Evolutionary conservation across 2,329 filamentous ascomycete species (phyloP).

Genomic region (Xylariaceae sp.): DNA sequence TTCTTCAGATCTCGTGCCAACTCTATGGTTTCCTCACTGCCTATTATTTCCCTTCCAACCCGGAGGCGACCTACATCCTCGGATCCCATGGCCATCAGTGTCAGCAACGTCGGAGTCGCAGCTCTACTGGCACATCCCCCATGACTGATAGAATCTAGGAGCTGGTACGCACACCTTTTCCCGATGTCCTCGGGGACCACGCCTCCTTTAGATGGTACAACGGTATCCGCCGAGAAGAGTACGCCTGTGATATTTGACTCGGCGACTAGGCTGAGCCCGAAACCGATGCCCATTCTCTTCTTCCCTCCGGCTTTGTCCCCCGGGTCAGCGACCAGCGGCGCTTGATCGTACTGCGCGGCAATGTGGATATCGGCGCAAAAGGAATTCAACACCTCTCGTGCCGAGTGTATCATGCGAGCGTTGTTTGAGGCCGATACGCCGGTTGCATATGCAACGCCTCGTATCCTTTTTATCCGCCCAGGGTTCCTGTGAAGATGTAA

Average conservation of each 20-base stretch:
- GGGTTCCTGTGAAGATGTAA: slow-evolving; percentile 77
- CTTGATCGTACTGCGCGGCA: slow-evolving; percentile 69
- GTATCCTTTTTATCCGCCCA: slow-evolving; percentile 78
- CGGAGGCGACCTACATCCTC: slow-evolving; percentile 89
- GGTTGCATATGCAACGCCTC: slow-evolving; percentile 89
- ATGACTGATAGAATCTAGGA: slow-evolving; percentile 74
- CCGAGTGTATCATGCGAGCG: slow-evolving; percentile 87
- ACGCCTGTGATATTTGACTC: slow-evolving; percentile 79
- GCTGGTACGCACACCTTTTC: slow-evolving; percentile 77
- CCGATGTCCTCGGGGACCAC: slow-evolving; percentile 87
- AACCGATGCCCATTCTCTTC: slow-evolving; percentile 76
- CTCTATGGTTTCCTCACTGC: slow-evolving; percentile 70
- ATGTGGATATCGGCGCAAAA: slow-evolving; percentile 87
- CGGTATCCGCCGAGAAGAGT: slow-evolving; percentile 81
- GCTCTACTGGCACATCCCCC: slow-evolving; percentile 75
- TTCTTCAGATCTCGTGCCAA: slow-evolving; percentile 77
- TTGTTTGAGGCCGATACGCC: slow-evolving; percentile 93
- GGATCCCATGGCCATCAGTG: slow-evolving; percentile 95
- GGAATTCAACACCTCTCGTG: slow-evolving; percentile 78
- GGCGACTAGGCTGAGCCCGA: slow-evolving; percentile 83
- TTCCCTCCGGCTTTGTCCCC: slow-evolving; percentile 49
- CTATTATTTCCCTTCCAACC: slow-evolving; percentile 75
- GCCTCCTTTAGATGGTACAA: slow-evolving; percentile 69
- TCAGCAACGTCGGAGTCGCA: slow-evolving; percentile 69
- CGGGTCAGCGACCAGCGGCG: slow-evolving; percentile 50